A percentile compares a stretch with the other conserved stretches of the same genome.
These are phyloP conservation scores for Roridomyces roridus DNA, from an alignment of 768 basidiomycete genomes.

Conservation along the genomic window DNA sequence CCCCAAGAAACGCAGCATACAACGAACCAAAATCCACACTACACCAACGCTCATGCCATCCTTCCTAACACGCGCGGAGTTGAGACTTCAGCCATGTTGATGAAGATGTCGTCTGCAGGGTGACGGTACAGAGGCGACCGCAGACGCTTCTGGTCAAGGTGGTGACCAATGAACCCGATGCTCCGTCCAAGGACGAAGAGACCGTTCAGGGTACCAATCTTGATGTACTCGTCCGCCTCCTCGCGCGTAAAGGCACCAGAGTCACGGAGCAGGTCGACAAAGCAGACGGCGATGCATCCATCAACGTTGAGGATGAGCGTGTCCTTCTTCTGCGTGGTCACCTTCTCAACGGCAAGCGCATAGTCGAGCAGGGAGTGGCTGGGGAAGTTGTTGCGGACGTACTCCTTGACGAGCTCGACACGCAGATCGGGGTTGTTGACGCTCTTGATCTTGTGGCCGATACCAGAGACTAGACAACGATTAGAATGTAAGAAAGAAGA, in stretches of 20 bases:
- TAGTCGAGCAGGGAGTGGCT: constrained; percentile 92
- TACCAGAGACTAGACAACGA: constrained; percentile 77
- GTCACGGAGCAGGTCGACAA: constrained; percentile 92
- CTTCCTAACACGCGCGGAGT: constrained; percentile 81
- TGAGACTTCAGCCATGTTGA: constrained; percentile 87
- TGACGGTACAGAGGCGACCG: constrained; percentile 93
- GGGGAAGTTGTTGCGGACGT: constrained; percentile 95
- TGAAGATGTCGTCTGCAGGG: constrained; percentile 95
- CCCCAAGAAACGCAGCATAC: no score
- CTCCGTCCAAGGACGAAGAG: constrained; percentile 97
- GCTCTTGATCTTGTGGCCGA: constrained; percentile 99
- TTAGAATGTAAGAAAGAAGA: constrained; percentile 8
- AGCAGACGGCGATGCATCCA: constrained; percentile 94
- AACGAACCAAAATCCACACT: no score
- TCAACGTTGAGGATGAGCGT: constrained; percentile 98
- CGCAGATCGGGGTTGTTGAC: constrained; percentile 95
- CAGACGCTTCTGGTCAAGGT: constrained; percentile 95
- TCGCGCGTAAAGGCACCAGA: constrained; percentile 94
- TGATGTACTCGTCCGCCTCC: constrained; percentile 97
- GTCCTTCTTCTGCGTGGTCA: constrained; percentile 97
- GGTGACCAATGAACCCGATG: constrained; percentile 97
- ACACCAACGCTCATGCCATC: constrained; percentile 37
- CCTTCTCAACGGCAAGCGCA: constrained; percentile 95
- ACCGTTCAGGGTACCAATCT: constrained; percentile 94
- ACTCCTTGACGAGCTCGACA: constrained; percentile 95